Percentiles rank a stretch among this genome's conserved stretches.
These are phyloP conservation scores for Alternaria gaisen DNA, from an alignment of 2,329 filamentous ascomycete genomes.

Conservation along the genomic window DNA sequence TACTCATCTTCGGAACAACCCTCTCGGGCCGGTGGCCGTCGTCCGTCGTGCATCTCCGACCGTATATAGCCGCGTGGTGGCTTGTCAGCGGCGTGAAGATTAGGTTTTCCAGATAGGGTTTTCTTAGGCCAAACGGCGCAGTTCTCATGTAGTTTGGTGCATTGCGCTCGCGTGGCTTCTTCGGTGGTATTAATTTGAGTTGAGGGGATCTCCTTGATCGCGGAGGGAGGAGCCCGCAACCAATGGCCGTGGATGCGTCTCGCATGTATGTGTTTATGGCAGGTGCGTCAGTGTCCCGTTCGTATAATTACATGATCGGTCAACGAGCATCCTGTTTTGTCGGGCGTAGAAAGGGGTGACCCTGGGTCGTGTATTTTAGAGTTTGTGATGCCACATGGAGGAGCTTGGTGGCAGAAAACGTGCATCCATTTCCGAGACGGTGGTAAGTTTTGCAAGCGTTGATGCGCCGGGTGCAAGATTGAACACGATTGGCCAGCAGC, in stretches of 20 bases:
- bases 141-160: constrained; percentile 4
- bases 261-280: neutral
- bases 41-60: constrained; percentile 1
- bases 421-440: neutral
- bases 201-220: neutral
- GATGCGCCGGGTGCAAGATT: neutral
- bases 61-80: neutral
- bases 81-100: neutral
- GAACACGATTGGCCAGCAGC: neutral
- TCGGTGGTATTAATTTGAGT: neutral
- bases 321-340: neutral
- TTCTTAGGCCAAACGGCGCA: constrained; percentile 4
- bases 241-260: constrained; percentile 1
- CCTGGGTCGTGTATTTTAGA: neutral
- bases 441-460: constrained; percentile 10
- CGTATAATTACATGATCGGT: neutral
- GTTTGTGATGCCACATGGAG: constrained; percentile 7
- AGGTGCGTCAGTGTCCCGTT: neutral
- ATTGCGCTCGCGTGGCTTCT: neutral
- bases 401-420: constrained; percentile 12
- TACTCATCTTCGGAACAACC: neutral
- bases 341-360: neutral
- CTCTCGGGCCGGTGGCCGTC: constrained; percentile 4
- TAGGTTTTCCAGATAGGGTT: neutral
- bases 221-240: neutral